Conservation (phyloP, 2,329 filamentous ascomycete genomes). For the Trichoderma sp. region DNA sequence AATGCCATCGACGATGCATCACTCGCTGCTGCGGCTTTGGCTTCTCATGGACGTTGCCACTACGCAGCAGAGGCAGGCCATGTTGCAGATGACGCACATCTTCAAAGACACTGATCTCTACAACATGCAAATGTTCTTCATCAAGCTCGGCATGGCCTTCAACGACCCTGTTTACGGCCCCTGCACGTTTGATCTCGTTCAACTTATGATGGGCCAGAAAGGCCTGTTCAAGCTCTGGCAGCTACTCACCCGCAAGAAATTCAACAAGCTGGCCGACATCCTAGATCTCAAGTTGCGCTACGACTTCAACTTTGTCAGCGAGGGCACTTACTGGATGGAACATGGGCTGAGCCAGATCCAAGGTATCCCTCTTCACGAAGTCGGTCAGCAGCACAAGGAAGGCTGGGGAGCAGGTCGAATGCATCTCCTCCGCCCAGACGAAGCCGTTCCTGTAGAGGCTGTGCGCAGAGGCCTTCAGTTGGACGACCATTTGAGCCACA, state of each 20-base stretch:
- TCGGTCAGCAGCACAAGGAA: conserved; percentile 55
- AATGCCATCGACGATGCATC: conserved; percentile 47
- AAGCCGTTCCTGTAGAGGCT: conserved; percentile 57
- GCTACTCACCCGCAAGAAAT: conserved; percentile 57
- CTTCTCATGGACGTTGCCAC: conserved; percentile 66
- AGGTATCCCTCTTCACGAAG: conserved; percentile 50
- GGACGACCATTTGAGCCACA: conserved; percentile 52
- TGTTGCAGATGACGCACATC: conserved; percentile 56
- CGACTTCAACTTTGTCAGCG: conserved; percentile 45
- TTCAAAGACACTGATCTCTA: conserved; percentile 57
- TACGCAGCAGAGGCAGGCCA: conserved; percentile 50
- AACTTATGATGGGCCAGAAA: conserved; percentile 60
- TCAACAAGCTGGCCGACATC: conserved; percentile 49
- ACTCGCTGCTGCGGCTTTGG: conserved; percentile 66
- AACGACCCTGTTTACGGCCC: conserved; percentile 60
- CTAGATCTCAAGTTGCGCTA: conserved; percentile 59
- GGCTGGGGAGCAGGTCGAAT: conserved; percentile 51
- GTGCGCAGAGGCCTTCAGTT: conserved; percentile 51
- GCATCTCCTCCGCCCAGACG: conserved; percentile 56
- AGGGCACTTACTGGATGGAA: conserved; percentile 24
- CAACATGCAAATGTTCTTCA: conserved; percentile 61
- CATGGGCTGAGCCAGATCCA: conserved; percentile 37
- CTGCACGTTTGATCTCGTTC: conserved; percentile 49
- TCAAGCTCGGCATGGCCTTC: conserved; percentile 71
- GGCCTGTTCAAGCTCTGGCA: conserved; percentile 56